phyloP scores from a whole-genome alignment of 163 green algal genomes.

The Chlamydomonas reinhardtii region DNA sequence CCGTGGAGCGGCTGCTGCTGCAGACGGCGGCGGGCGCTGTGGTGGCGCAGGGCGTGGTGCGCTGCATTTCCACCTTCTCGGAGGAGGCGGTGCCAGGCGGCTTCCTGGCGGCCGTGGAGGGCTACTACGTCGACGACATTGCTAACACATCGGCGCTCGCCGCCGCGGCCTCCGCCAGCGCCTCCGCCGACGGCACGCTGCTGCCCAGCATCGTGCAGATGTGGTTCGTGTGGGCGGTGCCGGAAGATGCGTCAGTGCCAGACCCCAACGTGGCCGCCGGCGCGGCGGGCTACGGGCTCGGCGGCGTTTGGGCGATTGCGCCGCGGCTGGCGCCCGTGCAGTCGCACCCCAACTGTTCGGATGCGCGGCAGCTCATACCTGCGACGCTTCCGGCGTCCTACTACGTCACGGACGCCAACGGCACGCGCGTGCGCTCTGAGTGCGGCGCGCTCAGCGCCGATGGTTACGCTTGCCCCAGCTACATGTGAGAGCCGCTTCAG shows the following conservation, averaged over 20 bases:
- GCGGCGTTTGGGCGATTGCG: slow-evolving; percentile 12
- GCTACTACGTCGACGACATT: not conserved
- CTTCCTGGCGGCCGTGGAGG: slow-evolving; percentile 25
- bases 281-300: not conserved
- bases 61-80: slow-evolving; percentile 11
- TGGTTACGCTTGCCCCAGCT: slow-evolving; percentile 22
- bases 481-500: not conserved
- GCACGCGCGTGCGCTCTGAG: not conserved
- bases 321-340: not conserved
- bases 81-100: slow-evolving; percentile 29
- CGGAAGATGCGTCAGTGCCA: not conserved
- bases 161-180: too few species aligned
- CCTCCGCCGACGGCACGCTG: not conserved
- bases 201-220: slow-evolving; percentile 22
- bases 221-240: slow-evolving; percentile 35
- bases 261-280: not conserved
- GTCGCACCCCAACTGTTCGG: not conserved
- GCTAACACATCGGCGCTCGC: not conserved
- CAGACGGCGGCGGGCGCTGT: slow-evolving; percentile 18
- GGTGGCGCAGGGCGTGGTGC: slow-evolving; percentile 10
- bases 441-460: slow-evolving; percentile 21
- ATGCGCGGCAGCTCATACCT: slow-evolving; percentile 2
- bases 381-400: not conserved
- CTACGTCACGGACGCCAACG: too few species aligned
- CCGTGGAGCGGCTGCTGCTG: slow-evolving; percentile 24